phyloP scores from a whole-genome alignment of 2,329 filamentous ascomycete genomes.

The Aspergillus sp. region DNA sequence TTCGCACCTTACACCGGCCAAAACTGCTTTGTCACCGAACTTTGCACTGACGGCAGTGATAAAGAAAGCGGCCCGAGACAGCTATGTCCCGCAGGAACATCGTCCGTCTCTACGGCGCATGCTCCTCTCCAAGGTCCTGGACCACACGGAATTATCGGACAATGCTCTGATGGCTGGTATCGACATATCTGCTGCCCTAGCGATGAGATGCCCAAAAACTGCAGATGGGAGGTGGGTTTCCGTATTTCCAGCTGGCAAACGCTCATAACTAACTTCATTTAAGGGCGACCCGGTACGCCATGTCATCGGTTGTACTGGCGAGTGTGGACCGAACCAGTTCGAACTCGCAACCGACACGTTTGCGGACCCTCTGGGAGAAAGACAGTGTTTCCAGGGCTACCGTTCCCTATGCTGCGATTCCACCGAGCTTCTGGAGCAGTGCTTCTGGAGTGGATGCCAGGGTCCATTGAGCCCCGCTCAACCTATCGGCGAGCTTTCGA shows the following conservation, averaged over 20 bases:
- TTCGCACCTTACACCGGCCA: slow-evolving; percentile 17
- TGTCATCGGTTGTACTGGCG: slow-evolving; percentile 8
- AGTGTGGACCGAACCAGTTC: slow-evolving; percentile 6
- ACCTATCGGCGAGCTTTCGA: too few species aligned
- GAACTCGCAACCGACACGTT: slow-evolving; percentile 8
- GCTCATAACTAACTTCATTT: too few species aligned
- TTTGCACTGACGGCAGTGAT: slow-evolving; percentile 13
- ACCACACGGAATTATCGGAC: slow-evolving; percentile 2
- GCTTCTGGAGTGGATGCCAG: slow-evolving; percentile 15
- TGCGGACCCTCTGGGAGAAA: slow-evolving; percentile 7
- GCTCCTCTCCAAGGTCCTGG: slow-evolving; percentile 5
- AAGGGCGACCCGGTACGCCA: slow-evolving; percentile 11
- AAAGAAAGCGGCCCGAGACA: slow-evolving; percentile 10
- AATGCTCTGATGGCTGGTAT: slow-evolving; percentile 14
- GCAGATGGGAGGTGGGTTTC: too few species aligned
- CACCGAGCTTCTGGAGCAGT: slow-evolving; percentile 12
- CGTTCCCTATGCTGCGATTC: slow-evolving; percentile 13
- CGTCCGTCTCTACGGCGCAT: slow-evolving; percentile 8
- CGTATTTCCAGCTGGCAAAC: too few species aligned
- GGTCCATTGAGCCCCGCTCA: slow-evolving; percentile 5
- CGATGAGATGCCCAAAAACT: slow-evolving; percentile 18
- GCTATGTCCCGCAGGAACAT: slow-evolving; percentile 12
- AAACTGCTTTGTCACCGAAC: slow-evolving; percentile 17
- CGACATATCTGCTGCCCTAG: slow-evolving; percentile 21
- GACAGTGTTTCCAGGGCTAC: slow-evolving; percentile 6